Evolutionary conservation across 2,329 filamentous ascomycete genomes (phyloP), one percentile per base, ranked within the genome.

Genomic region (Passalora sequoiae): DNA sequence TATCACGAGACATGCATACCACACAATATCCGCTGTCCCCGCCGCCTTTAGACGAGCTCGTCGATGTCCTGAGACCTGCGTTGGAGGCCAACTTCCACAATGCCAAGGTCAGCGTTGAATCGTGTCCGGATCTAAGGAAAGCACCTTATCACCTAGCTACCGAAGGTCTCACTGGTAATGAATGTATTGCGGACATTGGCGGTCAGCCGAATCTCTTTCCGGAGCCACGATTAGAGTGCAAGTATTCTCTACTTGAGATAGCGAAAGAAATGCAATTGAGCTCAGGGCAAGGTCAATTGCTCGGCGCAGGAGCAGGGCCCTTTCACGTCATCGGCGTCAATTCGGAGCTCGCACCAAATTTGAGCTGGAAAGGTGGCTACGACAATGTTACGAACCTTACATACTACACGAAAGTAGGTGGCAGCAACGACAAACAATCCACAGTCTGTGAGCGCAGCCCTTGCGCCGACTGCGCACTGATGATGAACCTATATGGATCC

Each of bases 401-500:
- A 2, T 53, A 51, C 24, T 56, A 51, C 30, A 66, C 71, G 12
- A 69, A 61, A n/a, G 61, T 67, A 12, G 69, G 73, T 31, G 67
- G 69, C 25, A 55, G 67, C 51, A 69, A 73, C 35, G 67, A 69
- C 29, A 57, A 68, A 53, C 55, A 61, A 56, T 30, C 44, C 2
- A 40, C 46, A 4, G 35, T 49, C 6, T 56, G 58, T 21, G 50
- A 48, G 22, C 44, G 6, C 6, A 50, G 49, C 39, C 53, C 54
- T 2, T 57, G 50, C 13, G 49, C 51, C 0, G 55, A 60, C 29
- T 61, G 58, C 28, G 59, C 59, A 3, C 42, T 61, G 8, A 61
- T 61, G 59, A 56, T 60, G 49, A 61, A 61, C 27, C 40, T 61
- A 6, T 61, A 50, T 24, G 58, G 57, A 6, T 58, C 51, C 4